Percentiles rank a stretch among this genome's conserved stretches.
Conservation (phyloP, 208 protist genomes). For the Wallacemonas sp. region DNA sequence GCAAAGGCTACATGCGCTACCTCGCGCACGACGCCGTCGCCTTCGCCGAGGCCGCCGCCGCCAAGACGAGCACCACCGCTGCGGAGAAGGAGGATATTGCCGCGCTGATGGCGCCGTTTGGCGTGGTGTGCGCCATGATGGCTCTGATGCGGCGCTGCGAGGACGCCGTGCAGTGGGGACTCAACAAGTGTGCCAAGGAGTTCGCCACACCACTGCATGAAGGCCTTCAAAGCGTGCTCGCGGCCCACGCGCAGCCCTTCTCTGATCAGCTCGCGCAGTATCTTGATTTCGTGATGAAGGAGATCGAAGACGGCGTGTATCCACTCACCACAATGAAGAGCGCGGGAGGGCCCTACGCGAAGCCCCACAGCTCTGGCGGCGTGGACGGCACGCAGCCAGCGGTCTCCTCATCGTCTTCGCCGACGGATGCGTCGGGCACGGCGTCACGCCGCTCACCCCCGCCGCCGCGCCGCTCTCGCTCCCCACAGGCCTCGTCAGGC, state of each 20-base stretch:
- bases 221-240: conserved; percentile 89
- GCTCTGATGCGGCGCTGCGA: conserved; percentile 75
- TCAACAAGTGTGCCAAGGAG: conserved; percentile 45
- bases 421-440: too few relatives aligned
- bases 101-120: conserved; percentile 35
- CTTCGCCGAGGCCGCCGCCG: neutral
- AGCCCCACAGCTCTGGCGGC: neutral
- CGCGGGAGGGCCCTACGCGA: neutral
- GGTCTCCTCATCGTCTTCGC: neutral
- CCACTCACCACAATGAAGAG: conserved; percentile 25
- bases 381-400: neutral
- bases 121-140: conserved; percentile 78
- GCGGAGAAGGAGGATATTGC: neutral
- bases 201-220: conserved; percentile 86
- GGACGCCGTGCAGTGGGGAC: conserved; percentile 41
- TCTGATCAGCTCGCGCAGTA: conserved; percentile 93
- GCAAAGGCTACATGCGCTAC: neutral
- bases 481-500: neutral
- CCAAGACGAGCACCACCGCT: neutral
- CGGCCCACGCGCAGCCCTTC: conserved; percentile 75
- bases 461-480: neutral
- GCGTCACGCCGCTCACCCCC: neutral
- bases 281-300: conserved; percentile 85
- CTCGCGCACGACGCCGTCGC: neutral
- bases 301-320: conserved; percentile 37